A percentile compares a stretch with the other conserved stretches of the same genome.
Evolutionary conservation across 345 rosid genomes (phyloP).

Genomic region (Iberis pinnata): DNA sequence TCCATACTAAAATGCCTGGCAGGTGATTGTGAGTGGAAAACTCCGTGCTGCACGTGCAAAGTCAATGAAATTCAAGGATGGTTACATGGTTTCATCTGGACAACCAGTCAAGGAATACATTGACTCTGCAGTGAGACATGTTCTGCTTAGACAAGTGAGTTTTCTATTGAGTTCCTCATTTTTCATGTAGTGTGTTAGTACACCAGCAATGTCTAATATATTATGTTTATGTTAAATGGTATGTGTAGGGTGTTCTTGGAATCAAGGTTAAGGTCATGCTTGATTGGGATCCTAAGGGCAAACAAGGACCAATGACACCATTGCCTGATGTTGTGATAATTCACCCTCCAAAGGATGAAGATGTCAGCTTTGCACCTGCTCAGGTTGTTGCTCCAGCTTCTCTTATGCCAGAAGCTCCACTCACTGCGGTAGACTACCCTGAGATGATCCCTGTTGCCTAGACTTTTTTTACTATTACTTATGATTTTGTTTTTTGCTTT

Average conservation of each 20-base stretch:
- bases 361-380: neutral
- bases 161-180: neutral
- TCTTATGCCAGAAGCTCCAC: slow-evolving; percentile 17
- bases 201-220: neutral
- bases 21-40: slow-evolving; percentile 72
- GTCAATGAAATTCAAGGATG: slow-evolving; percentile 86
- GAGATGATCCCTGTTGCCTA: slow-evolving; percentile 38
- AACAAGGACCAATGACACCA: slow-evolving; percentile 59
- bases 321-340: slow-evolving; percentile 71
- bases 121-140: slow-evolving; percentile 73
- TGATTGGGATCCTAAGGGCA: slow-evolving; percentile 69
- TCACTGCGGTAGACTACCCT: slow-evolving; percentile 37
- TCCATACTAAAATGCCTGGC: neutral
- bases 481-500: too few species aligned
- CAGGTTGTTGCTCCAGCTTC: slow-evolving; percentile 9
- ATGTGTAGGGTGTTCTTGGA: slow-evolving; percentile 76
- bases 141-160: slow-evolving; percentile 62
- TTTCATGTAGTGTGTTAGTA: neutral
- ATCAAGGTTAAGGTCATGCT: slow-evolving; percentile 74
- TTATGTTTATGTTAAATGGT: neutral
- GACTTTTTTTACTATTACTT: too few species aligned
- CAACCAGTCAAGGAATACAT: slow-evolving; percentile 79
- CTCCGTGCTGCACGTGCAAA: slow-evolving; percentile 75
- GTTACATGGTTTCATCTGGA: slow-evolving; percentile 90
- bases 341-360: slow-evolving; percentile 73